Evolutionary conservation across 805 yeast species (phyloP), one percentile per base, ranked within the genome.

Genomic region (Schwanniomyces polymorphus): DNA sequence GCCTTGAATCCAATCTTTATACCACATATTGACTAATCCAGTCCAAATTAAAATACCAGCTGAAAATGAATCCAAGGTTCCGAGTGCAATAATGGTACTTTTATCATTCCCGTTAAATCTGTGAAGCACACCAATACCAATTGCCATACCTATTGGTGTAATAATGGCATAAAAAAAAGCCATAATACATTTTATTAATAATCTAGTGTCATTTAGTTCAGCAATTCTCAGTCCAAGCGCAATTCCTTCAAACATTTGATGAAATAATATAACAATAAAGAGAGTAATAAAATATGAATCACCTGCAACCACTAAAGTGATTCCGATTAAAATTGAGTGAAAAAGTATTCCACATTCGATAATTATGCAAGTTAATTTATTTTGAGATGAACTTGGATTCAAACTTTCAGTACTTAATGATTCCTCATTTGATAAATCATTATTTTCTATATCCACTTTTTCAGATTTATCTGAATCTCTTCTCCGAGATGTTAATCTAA

Each of bases 31-130:
- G 31, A 65, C 56, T 4, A 64, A 47, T n/a, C 68, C 68, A 10
- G 66, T 59, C 61, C 67, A 66, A 18, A 66, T 44, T 28, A 66
- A 54, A 4, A 66, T 56, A 12, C 71, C 71, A 11, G 70, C 71
- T 7, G 70, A 63, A n/a, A 66, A 52, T 2, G 71, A 52, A 50
- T 66, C 70, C 43, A 66, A 54, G 10, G 66, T 63, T 4, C 70
- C 71, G 27, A 63, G 47, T n/a, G 65, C 68, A 38, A 65, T 57
- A n/a, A 63, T 48, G 6, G 71, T 63, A 27, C 51, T 44, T 8
- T 60, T 60, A 29, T 63, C 61, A 42, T 64, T 62, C 10, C 67
- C 68, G 42, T 61, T 60, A 48, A 61, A 66, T n/a, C 49, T 46
- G 5, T 57, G 42, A 45, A 63, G 47, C 2, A 55, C 59, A 8